These are phyloP conservation scores for Picea sitchensis DNA, from an alignment of 75 land plant genomes.

Conservation along the genomic window DNA sequence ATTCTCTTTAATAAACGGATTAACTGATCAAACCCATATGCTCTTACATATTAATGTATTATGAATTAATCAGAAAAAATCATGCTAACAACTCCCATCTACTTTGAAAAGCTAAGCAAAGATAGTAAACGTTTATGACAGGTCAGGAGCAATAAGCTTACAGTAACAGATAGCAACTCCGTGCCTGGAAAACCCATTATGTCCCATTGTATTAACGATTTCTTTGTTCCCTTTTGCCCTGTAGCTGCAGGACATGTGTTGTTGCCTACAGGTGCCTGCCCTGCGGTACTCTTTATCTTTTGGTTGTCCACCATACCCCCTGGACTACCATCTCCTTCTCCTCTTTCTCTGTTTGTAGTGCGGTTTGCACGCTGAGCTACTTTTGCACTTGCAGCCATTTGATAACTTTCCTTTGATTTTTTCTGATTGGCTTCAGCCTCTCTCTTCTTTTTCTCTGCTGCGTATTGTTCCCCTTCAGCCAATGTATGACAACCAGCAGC, in stretches of 20 bases:
- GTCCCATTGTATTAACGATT: slow-evolving; percentile 52
- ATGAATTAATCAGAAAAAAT: not conserved
- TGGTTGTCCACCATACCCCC: slow-evolving; percentile 24
- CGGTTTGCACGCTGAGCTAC: slow-evolving; percentile 41
- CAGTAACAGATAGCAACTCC: slow-evolving; percentile 62
- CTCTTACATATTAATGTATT: not conserved
- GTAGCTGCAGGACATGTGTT: slow-evolving; percentile 18
- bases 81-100: not conserved
- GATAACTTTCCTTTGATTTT: slow-evolving; percentile 43
- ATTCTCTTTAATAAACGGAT: not conserved
- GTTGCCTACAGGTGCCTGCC: slow-evolving; percentile 16
- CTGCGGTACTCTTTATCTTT: slow-evolving; percentile 20
- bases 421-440: slow-evolving; percentile 58
- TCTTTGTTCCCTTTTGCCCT: slow-evolving; percentile 14
- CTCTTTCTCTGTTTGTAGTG: slow-evolving; percentile 33
- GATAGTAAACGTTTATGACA: not conserved
- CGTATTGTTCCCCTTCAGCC: slow-evolving; percentile 63
- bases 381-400: slow-evolving; percentile 40
- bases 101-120: not conserved
- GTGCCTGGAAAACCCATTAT: slow-evolving; percentile 75
- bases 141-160: slow-evolving; percentile 28
- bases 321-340: slow-evolving; percentile 58
- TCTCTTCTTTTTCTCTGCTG: slow-evolving; percentile 59
- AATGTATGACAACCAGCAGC: slow-evolving; percentile 86
- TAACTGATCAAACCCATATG: not conserved